Conservation (phyloP, 352 stramenopile genomes). For the Phytophthora colocasiae region DNA sequence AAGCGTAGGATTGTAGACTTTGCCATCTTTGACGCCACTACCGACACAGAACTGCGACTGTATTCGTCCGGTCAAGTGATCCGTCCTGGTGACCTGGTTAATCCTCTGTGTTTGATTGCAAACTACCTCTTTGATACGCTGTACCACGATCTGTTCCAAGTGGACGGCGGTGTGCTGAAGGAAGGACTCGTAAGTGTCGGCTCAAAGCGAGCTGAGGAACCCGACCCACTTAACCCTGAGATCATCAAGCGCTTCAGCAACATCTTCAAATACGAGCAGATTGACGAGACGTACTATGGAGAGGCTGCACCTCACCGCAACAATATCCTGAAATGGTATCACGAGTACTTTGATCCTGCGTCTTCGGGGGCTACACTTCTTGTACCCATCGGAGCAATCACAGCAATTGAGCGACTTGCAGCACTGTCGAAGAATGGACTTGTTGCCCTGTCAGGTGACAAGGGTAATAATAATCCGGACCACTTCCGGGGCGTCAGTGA, state of each 20-base stretch:
- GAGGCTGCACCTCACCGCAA: conserved; percentile 76
- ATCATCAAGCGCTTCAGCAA: conserved; percentile 95
- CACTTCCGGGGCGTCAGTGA: conserved; percentile 93
- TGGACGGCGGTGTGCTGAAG: conserved; percentile 87
- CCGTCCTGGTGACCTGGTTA: conserved; percentile 64
- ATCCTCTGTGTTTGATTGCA: conserved; percentile 92
- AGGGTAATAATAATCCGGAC: conserved; percentile 94
- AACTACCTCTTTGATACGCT: conserved; percentile 97
- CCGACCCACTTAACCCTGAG: conserved; percentile 91
- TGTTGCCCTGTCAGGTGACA: conserved; percentile 93
- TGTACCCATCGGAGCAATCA: conserved; percentile 91
- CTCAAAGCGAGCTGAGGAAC: conserved; percentile 66
- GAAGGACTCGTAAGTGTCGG: conserved; percentile 92
- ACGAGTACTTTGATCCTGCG: conserved; percentile 77
- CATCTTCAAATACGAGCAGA: conserved; percentile 86
- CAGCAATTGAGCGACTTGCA: conserved; percentile 79
- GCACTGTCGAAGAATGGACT: conserved; percentile 58
- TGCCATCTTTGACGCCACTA: conserved; percentile 94
- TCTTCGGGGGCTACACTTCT: conserved; percentile 84
- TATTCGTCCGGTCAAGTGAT: conserved; percentile 64
- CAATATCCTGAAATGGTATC: conserved; percentile 93
- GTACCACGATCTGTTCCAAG: conserved; percentile 91
- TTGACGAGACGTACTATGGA: conserved; percentile 87
- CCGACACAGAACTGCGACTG: conserved; percentile 83
- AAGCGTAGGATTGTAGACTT: conserved; percentile 91